These are phyloP conservation scores for Pseudisothecium myosuroides DNA, from an alignment of 225 moss, liverwort and hornwort genomes.

Conservation along the genomic window DNA sequence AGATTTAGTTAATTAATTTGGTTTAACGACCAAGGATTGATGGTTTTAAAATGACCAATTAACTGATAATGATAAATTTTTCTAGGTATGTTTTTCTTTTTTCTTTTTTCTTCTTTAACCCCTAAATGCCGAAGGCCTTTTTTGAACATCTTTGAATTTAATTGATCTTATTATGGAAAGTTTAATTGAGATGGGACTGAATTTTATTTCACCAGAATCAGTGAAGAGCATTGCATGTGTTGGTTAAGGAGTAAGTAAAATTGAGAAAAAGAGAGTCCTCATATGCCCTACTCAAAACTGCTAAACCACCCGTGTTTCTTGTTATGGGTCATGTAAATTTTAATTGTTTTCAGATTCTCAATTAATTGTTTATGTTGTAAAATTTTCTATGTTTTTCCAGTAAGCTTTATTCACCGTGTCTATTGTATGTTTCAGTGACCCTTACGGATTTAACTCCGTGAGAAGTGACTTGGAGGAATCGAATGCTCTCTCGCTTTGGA, in stretches of 20 bases:
- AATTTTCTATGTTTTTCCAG: background rate
- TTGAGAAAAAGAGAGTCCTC: background rate
- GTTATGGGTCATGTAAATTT: background rate
- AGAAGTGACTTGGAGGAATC: background rate
- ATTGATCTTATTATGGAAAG: too few relatives aligned
- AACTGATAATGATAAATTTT: too few relatives aligned
- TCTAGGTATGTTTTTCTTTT: too few relatives aligned
- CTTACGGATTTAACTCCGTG: background rate
- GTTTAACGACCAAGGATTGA: background rate
- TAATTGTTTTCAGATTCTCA: background rate
- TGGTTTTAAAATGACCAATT: background rate
- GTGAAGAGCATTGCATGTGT: background rate
- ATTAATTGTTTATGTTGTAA: background rate
- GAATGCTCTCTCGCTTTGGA: background rate
- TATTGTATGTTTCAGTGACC: conserved; percentile 2
- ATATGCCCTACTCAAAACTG: background rate
- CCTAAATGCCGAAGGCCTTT: too few relatives aligned
- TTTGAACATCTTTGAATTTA: too few relatives aligned
- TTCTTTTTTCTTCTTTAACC: too few relatives aligned
- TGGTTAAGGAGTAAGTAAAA: background rate
- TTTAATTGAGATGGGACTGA: background rate
- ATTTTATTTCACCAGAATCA: background rate
- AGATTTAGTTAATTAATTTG: background rate
- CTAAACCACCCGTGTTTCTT: background rate
- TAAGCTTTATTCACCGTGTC: background rate